Percentiles rank a stretch among this genome's conserved stretches.
phyloP scores from a whole-genome alignment of 106 monocot species.

The Vanilla planifolia region DNA sequence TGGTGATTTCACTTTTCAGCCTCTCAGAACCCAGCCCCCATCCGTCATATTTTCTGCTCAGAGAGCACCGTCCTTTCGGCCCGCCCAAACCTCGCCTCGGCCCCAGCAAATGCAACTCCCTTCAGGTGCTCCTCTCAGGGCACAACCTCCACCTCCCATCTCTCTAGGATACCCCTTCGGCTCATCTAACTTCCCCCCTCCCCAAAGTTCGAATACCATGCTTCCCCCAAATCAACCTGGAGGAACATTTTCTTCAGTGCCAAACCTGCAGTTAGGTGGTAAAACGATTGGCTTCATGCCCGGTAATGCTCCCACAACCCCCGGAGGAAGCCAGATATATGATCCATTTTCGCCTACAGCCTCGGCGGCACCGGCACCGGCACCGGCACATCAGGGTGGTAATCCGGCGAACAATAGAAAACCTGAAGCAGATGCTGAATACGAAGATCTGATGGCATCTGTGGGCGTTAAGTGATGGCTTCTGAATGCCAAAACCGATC shows the following conservation, averaged over 20 bases:
- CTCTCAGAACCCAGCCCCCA: slow-evolving; percentile 30
- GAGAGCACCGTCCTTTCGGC: slow-evolving; percentile 42
- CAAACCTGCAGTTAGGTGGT: slow-evolving; percentile 20
- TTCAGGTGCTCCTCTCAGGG: slow-evolving; percentile 3
- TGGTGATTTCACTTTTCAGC: slow-evolving; percentile 80
- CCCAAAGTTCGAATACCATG: slow-evolving; percentile 8
- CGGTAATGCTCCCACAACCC: not conserved
- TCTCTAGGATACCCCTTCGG: slow-evolving; percentile 19
- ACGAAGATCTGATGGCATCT: slow-evolving; percentile 97
- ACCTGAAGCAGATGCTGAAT: slow-evolving; percentile 72
- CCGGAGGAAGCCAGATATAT: slow-evolving; percentile 41
- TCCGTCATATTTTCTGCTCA: slow-evolving; percentile 11
- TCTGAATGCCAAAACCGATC: too few relatives aligned
- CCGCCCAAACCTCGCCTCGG: slow-evolving; percentile 16
- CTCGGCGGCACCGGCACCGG: slow-evolving; percentile 14
- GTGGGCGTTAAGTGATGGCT: slow-evolving; percentile 67
- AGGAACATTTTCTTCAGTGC: slow-evolving; percentile 5
- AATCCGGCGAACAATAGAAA: slow-evolving; percentile 16
- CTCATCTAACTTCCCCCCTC: slow-evolving; percentile 17
- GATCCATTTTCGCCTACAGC: slow-evolving; percentile 74
- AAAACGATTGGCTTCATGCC: not conserved
- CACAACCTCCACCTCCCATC: slow-evolving; percentile 15
- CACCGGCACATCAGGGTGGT: slow-evolving; percentile 19
- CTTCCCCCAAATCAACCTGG: slow-evolving; percentile 18
- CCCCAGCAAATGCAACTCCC: too few relatives aligned